These are phyloP conservation scores for Boletus tomentosulus DNA, from an alignment of 768 basidiomycete genomes.

Conservation along the genomic window DNA sequence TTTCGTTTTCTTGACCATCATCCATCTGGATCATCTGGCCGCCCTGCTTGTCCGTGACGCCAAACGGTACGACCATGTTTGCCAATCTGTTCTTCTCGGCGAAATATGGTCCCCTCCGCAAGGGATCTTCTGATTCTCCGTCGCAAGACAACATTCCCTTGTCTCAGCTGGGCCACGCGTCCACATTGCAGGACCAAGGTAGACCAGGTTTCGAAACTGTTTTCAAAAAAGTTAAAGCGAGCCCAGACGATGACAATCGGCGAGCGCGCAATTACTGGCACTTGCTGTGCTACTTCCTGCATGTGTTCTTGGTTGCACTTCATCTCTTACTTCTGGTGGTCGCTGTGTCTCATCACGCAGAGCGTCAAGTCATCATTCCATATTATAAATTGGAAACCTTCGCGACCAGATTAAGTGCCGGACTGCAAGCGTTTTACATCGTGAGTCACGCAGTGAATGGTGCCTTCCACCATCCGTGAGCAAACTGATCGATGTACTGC, in stretches of 20 bases:
- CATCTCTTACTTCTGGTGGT: not conserved
- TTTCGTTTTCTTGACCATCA: too few relatives aligned
- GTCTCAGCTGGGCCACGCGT: not conserved
- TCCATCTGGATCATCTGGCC: too few relatives aligned
- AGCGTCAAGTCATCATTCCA: not conserved
- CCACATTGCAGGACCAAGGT: not conserved
- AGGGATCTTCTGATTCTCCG: not conserved
- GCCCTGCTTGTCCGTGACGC: not conserved
- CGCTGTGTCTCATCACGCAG: not conserved
- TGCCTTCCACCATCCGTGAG: not conserved
- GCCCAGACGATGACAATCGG: not conserved
- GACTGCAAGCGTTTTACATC: not conserved
- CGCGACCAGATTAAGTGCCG: not conserved
- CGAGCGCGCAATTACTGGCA: not conserved
- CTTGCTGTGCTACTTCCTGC: not conserved
- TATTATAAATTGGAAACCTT: not conserved
- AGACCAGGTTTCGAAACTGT: not conserved
- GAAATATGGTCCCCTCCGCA: not conserved
- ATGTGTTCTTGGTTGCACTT: not conserved
- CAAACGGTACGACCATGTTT: not conserved
- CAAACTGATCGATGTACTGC: not conserved
- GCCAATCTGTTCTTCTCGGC: not conserved
- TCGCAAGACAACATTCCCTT: not conserved
- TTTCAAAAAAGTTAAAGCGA: not conserved
- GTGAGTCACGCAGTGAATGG: not conserved